These are phyloP conservation scores for Aegilops longissima DNA, from an alignment of 176 grass and related monocot genomes.

Conservation along the genomic window DNA sequence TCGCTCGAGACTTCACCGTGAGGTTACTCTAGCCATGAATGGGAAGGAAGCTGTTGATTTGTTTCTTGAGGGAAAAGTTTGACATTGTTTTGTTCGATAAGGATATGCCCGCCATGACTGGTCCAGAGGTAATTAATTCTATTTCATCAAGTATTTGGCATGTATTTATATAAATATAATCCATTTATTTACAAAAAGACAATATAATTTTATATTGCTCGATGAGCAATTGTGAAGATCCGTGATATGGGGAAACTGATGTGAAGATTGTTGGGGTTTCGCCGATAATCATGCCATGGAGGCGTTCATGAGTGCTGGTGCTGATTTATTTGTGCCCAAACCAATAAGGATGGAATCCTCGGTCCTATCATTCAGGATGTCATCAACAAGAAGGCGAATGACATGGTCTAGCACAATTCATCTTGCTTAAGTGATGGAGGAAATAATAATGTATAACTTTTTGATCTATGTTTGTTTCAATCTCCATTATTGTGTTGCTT, in stretches of 20 bases:
- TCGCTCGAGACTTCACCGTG: too few species aligned
- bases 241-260: conserved; percentile 19
- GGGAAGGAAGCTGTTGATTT: too few species aligned
- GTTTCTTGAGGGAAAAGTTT: too few species aligned
- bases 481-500: background rate
- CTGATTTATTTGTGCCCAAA: conserved; percentile 19
- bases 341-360: background rate
- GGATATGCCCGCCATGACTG: conserved; percentile 19
- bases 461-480: background rate
- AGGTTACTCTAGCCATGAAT: too few species aligned
- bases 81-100: conserved; percentile 30
- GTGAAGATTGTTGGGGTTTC: conserved; percentile 37
- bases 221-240: conserved; percentile 20
- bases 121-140: conserved; percentile 24
- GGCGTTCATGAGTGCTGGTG: conserved; percentile 22
- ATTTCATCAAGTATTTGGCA: too few species aligned
- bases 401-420: background rate
- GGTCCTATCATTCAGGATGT: background rate
- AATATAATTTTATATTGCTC: background rate
- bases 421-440: background rate
- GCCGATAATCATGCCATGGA: background rate
- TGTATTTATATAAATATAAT: background rate
- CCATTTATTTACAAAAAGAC: background rate
- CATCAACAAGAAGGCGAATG: conserved; percentile 11
- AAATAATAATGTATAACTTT: background rate